A percentile compares a stretch with the other conserved stretches of the same genome.
Evolutionary conservation across 148 eudicot genomes (phyloP).

Genomic region (Camellia japonica): DNA sequence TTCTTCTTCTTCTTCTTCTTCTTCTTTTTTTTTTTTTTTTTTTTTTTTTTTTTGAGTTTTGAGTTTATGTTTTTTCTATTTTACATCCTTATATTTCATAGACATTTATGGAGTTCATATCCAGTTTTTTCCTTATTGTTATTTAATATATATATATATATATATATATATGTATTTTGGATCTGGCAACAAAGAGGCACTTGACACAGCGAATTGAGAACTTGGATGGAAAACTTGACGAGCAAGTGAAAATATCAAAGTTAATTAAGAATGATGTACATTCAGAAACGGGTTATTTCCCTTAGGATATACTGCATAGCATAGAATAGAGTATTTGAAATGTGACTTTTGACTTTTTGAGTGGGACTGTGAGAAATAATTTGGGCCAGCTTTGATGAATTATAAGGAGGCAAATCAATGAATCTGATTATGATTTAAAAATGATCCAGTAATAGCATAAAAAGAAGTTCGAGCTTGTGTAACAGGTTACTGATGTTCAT

Average conservation of each 20-base stretch:
- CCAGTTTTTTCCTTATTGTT: background rate
- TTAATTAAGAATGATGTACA: slow-evolving; percentile 57
- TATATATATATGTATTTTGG: too few species aligned
- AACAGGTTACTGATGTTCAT: slow-evolving; percentile 69
- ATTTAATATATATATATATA: background rate
- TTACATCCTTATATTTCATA: background rate
- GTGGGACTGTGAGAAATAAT: too few species aligned
- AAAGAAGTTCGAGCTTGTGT: slow-evolving; percentile 22
- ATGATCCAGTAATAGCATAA: background rate
- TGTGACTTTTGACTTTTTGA: too few species aligned
- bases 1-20: too few species aligned
- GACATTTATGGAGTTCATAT: background rate
- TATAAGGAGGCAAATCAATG: background rate
- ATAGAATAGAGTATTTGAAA: background rate
- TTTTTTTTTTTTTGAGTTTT: background rate
- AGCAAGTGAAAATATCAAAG: slow-evolving; percentile 70
- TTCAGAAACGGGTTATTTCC: background rate
- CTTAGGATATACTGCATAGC: background rate
- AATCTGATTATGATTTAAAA: background rate
- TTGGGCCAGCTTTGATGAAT: background rate
- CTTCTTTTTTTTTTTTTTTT: background rate
- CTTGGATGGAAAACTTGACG: slow-evolving; percentile 81
- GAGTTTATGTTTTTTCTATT: background rate
- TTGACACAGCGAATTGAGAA: slow-evolving; percentile 81
- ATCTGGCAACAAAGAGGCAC: slow-evolving; percentile 78